Base-by-base conservation (phyloP, 345 rosid species). In the Theobroma cacao region DNA sequence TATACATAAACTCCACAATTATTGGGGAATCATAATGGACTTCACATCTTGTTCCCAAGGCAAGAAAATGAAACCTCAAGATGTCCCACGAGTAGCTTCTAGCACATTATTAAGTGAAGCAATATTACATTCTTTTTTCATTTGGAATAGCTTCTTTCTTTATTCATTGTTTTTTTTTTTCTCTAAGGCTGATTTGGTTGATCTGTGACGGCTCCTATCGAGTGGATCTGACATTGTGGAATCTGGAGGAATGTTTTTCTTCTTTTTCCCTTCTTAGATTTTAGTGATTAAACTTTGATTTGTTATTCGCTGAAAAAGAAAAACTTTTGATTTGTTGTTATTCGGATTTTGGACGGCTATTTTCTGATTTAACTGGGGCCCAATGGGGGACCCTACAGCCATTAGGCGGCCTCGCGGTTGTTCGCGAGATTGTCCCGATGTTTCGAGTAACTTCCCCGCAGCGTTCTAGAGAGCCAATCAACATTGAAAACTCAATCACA, bases 401-500 rank as follows among this genome's bases (percentile, higher is more conserved):
- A 36, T 33, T 40, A 58, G 77, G 59, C 65, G 77, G 77, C 77
- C 77, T 22, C 38, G 13, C 36, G 6, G 7, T 1, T 45, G 24
- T 10, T 74, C 18, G 8, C 12, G 28, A 41, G 67, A 18, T 22
- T 28, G 7, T 60, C 36, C 15, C 7, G 69, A 75, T 41, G 69
- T 33, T 75, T 45, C 78, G 40, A 36, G 78, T 60, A 75, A 40
- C 58, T 61, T 75, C 69, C 56, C 31, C 31, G 7, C 24, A 28
- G 10, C 22, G 60, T 75, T 75, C 69, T 14, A 61, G 45, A 20
- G 5, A 17, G 4, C 31, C 64, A 43, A 43, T 24, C 50, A 20
- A 18, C 36, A 14, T 7, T 30, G 40, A 56, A 15, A 72, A 17
- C 62, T 20, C 31, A n/a, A 50, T 36, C 8, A 22, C 22, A 31